Evolutionary conservation across 2,329 filamentous ascomycete species (phyloP), one percentile per base, ranked within the genome.

Genomic region (Fusarium staphyleae): DNA sequence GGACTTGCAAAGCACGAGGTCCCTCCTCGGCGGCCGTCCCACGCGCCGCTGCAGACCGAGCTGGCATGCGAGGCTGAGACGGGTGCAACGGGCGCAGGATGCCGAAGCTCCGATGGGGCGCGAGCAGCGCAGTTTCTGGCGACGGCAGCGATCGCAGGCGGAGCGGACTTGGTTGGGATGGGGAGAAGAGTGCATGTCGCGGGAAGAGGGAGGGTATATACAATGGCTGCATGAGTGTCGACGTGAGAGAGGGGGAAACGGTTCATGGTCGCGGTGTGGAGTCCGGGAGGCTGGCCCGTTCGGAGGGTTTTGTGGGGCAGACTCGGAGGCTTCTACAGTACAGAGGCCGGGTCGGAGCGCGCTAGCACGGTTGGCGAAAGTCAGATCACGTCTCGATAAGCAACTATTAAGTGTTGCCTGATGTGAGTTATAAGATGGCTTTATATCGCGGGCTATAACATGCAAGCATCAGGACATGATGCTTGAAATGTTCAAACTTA

Each of bases 81-180:
- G 63, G 32, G 59, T 40, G 52, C 71, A 72, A 14, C 69, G 65
- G 13, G 62, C 52, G 48, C 70, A 72, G 3, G 66, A 66, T 1
- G 53, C 36, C 2, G 57, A 49, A 6, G 63, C 33, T 15, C 60
- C 36, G 19, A 59, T 40, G 18, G 65, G 62, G 14, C 69, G 70
- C 7, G 61, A 60, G 54, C 70, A 73, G 24, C 68, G 66, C 5
- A 73, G 63, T 45, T 72, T 73, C 35, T 72, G 70, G 10, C 64
- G 57, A 7, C 70, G 70, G 14, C 70, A 72, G 34, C 69, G 61
- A 56, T 72, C 69, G 47, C 70, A 73, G 5, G 70, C 68, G 6
- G 68, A 69, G 22, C 71, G 68, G 28, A 70, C 55, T 40, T 73
- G 71, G 19, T 66, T 71, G 3, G 71, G 70, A 37, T 72, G 70